Percentiles rank a stretch among this genome's conserved stretches.
Evolutionary conservation across 1,139 yeast genomes (phyloP).

Genomic region (Debaryomycetaceae sp.): DNA sequence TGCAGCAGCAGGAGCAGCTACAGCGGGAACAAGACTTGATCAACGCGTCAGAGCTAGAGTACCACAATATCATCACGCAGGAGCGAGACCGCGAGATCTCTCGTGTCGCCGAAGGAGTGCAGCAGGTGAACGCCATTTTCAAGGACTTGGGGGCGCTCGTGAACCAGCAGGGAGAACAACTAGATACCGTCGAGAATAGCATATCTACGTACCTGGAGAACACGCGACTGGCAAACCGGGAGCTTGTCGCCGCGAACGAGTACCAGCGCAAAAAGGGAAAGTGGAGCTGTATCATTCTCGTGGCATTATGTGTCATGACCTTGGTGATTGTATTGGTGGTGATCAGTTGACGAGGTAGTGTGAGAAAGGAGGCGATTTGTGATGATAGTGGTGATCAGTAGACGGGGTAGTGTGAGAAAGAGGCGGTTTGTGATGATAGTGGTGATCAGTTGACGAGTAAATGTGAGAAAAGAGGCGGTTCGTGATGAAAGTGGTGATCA

Average conservation of each 20-base stretch:
- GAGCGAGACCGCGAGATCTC: constrained; percentile 67
- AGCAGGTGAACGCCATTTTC: constrained; percentile 76
- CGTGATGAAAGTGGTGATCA: too few relatives aligned
- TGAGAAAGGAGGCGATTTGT: too few relatives aligned
- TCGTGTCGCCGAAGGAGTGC: constrained; percentile 65
- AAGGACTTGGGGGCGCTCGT: constrained; percentile 71
- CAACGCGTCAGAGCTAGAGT: constrained; percentile 57
- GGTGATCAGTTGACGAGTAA: too few relatives aligned
- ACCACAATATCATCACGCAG: constrained; percentile 56
- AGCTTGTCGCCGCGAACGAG: constrained; percentile 61
- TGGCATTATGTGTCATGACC: constrained; percentile 30
- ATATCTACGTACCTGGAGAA: constrained; percentile 54
- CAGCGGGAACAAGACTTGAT: constrained; percentile 28
- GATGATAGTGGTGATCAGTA: too few relatives aligned
- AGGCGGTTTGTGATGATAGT: too few relatives aligned
- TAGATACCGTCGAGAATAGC: constrained; percentile 77
- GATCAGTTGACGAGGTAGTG: constrained; percentile 24
- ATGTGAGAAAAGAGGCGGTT: too few relatives aligned
- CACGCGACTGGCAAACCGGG: constrained; percentile 60
- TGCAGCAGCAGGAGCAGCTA: constrained; percentile 26
- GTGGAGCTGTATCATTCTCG: constrained; percentile 60
- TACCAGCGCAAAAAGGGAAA: constrained; percentile 60
- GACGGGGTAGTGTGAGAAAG: too few relatives aligned
- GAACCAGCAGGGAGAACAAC: constrained; percentile 72
- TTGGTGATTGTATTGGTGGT: constrained; percentile 29